Evolutionary conservation across 768 basidiomycete genomes (phyloP), one percentile per base, ranked within the genome.

Genomic region (Trametes cubensis): DNA sequence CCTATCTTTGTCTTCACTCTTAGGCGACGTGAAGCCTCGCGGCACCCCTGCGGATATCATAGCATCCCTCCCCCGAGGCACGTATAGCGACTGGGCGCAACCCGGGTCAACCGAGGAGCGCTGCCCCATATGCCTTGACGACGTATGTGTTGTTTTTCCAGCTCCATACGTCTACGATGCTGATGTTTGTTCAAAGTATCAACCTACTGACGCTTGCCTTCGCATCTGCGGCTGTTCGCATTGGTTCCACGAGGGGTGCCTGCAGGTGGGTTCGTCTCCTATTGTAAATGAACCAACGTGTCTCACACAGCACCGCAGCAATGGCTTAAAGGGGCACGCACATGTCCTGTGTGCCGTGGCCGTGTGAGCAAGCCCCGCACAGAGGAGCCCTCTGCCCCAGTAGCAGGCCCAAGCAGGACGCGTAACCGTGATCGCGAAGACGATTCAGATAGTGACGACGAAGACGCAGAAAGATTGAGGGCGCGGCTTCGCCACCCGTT

Each of bases 51-150:
- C 81, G 1, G 76, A 85, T 8, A 78, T 90, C 30, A 75, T 94
- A 49, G 73, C 83, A 14, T 76, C 79, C 0, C 74, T 92, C 53
- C 85, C 89, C 20, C 84, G 78, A 17, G 87, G 79, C 0, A 71
- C 77, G 21, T 92, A 86, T 72, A 83, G 83, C 66, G 89, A 90
- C 34, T 92, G 89, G 88, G 81, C 79, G 47, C 83, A 77, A 6
- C 71, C 78, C 1, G 66, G 69, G 6, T 87, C 86, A 41, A 85
- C 85, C 58, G 91, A 93, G 64, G 77, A 82, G 58, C 81, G 90
- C 47, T 94, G 92, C 73, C 90, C 92, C 2, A 93, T 94, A 55
- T 94, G 92, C 69, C 74, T 93, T 64, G 91, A 93, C 63, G 91
- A 94, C 74, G 91, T 91, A 69, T 55, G 89, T 80, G 1, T 10